Conservation (phyloP, 176 grass and related monocot genomes). For the Oryza punctata region DNA sequence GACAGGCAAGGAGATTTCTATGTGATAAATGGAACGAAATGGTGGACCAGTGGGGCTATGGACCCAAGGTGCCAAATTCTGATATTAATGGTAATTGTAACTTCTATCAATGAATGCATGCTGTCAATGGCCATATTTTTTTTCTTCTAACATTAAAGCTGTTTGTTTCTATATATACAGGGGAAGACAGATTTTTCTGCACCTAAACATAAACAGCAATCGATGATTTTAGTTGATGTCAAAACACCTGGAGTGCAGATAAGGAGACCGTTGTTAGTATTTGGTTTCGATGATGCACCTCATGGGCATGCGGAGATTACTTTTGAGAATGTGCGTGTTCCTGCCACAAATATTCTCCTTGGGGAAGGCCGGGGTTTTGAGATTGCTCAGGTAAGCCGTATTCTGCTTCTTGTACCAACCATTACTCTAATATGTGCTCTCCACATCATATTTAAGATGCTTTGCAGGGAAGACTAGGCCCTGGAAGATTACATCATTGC, state of each 20-base stretch:
- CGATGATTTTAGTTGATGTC: slow-evolving; percentile 92
- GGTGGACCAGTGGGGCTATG: slow-evolving; percentile 99
- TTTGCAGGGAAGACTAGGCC: slow-evolving; percentile 93
- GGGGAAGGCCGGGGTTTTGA: slow-evolving; percentile 93
- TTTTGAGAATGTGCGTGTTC: slow-evolving; percentile 90
- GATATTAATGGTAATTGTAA: slow-evolving; percentile 80
- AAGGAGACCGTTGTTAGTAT: slow-evolving; percentile 83
- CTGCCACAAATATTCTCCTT: slow-evolving; percentile 76
- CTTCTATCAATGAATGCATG: neutral
- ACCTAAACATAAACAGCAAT: slow-evolving; percentile 86
- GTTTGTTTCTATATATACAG: slow-evolving; percentile 54
- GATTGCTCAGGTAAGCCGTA: slow-evolving; percentile 85
- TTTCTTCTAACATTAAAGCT: neutral
- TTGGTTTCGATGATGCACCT: slow-evolving; percentile 93
- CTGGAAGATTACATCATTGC: slow-evolving; percentile 95
- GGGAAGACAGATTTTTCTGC: slow-evolving; percentile 93
- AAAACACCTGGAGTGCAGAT: slow-evolving; percentile 82
- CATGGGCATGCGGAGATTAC: slow-evolving; percentile 93
- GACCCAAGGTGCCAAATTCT: slow-evolving; percentile 95
- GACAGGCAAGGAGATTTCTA: slow-evolving; percentile 84
- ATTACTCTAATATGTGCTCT: neutral
- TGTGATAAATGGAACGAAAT: slow-evolving; percentile 87
- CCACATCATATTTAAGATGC: slow-evolving; percentile 5
- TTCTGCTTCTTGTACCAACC: neutral
- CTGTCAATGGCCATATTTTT: neutral